These are phyloP conservation scores for Fusarium mexicanum DNA, from an alignment of 2,329 filamentous ascomycete species.

Conservation along the genomic window DNA sequence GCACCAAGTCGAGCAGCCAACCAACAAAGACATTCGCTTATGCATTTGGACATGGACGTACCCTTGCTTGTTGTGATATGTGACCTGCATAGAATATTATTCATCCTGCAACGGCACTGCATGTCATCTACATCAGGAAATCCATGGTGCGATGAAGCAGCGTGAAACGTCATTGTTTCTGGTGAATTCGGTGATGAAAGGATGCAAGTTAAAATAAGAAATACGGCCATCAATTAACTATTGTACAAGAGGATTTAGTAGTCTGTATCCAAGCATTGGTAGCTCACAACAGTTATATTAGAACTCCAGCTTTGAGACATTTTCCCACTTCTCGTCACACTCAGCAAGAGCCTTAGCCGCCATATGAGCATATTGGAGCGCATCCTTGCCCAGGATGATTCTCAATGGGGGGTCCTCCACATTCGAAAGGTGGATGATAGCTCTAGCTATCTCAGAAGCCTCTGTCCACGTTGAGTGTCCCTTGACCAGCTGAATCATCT, in stretches of 20 bases:
- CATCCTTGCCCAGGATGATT: constrained; percentile 46
- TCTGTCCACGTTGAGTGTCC: neutral
- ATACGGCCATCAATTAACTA: neutral
- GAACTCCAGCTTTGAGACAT: constrained; percentile 17
- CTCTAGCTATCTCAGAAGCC: constrained; percentile 41
- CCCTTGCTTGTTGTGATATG: neutral
- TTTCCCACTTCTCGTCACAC: constrained; percentile 46
- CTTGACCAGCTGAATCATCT: constrained; percentile 9
- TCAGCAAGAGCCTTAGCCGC: constrained; percentile 36
- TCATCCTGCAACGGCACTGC: neutral
- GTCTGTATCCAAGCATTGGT: rapidly evolving
- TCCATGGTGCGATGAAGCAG: neutral
- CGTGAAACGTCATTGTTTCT: neutral
- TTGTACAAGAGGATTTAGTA: neutral
- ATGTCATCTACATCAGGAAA: neutral
- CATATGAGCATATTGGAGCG: constrained; percentile 36
- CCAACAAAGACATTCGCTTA: neutral
- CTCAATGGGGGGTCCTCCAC: constrained; percentile 45
- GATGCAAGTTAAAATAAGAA: rapidly evolving
- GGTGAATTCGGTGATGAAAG: rapidly evolving
- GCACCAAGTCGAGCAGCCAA: neutral
- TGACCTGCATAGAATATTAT: rapidly evolving
- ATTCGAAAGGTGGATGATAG: constrained; percentile 42
- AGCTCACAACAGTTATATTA: neutral
- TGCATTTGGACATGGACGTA: neutral